These are phyloP conservation scores for Suillus weaverae DNA, from an alignment of 768 basidiomycete genomes.

Conservation along the genomic window DNA sequence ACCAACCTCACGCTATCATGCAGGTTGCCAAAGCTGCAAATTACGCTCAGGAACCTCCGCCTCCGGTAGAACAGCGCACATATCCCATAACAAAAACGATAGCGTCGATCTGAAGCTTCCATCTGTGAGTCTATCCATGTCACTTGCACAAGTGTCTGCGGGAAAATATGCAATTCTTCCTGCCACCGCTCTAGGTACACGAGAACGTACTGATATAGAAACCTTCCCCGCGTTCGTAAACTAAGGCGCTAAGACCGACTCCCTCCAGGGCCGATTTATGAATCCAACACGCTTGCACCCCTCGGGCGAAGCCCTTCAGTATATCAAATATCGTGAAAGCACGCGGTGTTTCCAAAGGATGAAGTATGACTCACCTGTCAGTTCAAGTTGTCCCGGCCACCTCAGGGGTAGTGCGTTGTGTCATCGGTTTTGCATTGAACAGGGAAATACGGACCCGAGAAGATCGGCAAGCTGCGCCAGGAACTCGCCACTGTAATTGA, in stretches of 20 bases:
- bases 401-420: constrained; percentile 1
- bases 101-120: constrained; percentile 35
- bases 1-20: constrained; percentile 40
- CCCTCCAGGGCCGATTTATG: constrained; percentile 38
- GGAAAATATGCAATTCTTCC: neutral
- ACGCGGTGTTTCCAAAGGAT: neutral
- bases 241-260: constrained; percentile 34
- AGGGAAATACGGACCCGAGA: constrained; percentile 24
- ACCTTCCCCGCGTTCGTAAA: constrained; percentile 37
- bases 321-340: neutral
- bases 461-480: constrained; percentile 28
- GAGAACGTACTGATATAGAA: constrained; percentile 36
- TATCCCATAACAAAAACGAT: constrained; percentile 37
- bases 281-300: constrained; percentile 38
- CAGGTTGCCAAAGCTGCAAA: constrained; percentile 46
- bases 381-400: constrained; percentile 15
- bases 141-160: constrained; percentile 40
- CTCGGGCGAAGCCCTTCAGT: constrained; percentile 38
- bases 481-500: constrained; percentile 26
- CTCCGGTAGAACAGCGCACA: constrained; percentile 4
- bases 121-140: constrained; percentile 38
- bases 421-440: constrained; percentile 16
- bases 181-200: neutral
- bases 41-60: neutral
- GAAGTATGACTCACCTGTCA: constrained; percentile 21